Base-by-base conservation (phyloP, 1,284 basidiomycete species). In the Ustilago crameri region DNA sequence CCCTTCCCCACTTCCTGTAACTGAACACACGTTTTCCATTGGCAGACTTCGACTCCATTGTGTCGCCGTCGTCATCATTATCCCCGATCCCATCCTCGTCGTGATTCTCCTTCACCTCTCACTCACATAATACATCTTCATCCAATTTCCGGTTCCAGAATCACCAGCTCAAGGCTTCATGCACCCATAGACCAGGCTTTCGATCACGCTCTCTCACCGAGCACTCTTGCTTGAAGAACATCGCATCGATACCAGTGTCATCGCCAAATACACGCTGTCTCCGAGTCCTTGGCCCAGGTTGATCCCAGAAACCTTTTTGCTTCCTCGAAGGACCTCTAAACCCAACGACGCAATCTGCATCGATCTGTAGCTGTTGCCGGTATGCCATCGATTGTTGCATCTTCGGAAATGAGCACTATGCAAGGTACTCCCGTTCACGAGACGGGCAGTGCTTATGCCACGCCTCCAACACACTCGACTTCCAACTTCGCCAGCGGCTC, bases 401-500 rank as follows among this genome's bases (percentile, higher is more conserved):
- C 70, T 30, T 50, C 53, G 40, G 53, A 42, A 60, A 45, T 42
- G 27, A 60, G 41, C 51, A 55, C 65, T 9, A 66, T 73, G 46
- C 65, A 68, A 20, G 38, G 34, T 27, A 62, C 65, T 15, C 60
- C 65, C 37, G 61, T 42, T 18, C 52, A 73, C 50, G 65, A 69
- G 40, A 40, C 56, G 14, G 54, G 60, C 49, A 48, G 45, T 17
- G 65, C 70, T 9, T 73, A 55, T 23, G 57, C 51, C 54, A 69
- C 70, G 4, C 70, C 70, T 22, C 58, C 70, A 14, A 61, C 40
- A n/a, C 64, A 65, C 17, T 68, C 65, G 22, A 55, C 57, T 12
- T 61, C 70, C 22, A 61, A 46, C 35, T 73, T 73, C n/a, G 60
- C 65, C 18, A 69, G 61, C 43, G 64, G 56, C 40, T 60, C 69